A percentile compares a stretch with the other conserved stretches of the same genome.
Conservation (phyloP, 1,284 basidiomycete species). For the Gymnopus androsaceus region DNA sequence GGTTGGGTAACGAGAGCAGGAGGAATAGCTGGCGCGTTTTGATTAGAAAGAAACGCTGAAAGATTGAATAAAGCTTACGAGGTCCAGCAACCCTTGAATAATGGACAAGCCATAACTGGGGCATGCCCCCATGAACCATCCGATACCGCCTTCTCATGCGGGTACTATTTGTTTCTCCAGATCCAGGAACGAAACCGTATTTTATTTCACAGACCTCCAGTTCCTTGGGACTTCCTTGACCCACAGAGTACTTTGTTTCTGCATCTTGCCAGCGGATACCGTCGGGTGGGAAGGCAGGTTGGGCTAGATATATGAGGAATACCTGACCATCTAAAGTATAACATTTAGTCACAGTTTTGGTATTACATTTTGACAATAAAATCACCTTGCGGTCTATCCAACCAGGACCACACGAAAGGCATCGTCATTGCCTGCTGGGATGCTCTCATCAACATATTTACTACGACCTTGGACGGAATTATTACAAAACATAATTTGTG, state of each 20-base stretch:
- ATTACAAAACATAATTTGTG: no score
- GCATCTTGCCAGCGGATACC: constrained; percentile 72
- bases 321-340: constrained; percentile 59
- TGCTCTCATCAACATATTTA: constrained; percentile 60
- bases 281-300: constrained; percentile 62
- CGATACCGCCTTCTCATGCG: constrained; percentile 70
- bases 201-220: constrained; percentile 73
- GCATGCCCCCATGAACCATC: constrained; percentile 67
- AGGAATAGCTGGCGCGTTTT: constrained; percentile 52
- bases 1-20: constrained; percentile 50
- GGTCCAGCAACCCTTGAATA: constrained; percentile 57
- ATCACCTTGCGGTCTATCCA: constrained; percentile 71
- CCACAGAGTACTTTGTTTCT: constrained; percentile 58
- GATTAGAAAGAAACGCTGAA: no score
- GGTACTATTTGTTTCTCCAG: constrained; percentile 58
- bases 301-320: constrained; percentile 60
- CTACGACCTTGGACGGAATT: constrained; percentile 49
- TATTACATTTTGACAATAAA: constrained; percentile 1
- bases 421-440: constrained; percentile 51
- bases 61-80: no score
- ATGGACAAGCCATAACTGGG: constrained; percentile 69
- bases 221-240: constrained; percentile 56
- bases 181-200: constrained; percentile 71
- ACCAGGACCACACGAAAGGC: constrained; percentile 69
- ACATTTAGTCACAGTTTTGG: constrained; percentile 12